Evolutionary conservation across 176 grass and related monocot genomes (phyloP).

Genomic region (Melocanna baccifera): DNA sequence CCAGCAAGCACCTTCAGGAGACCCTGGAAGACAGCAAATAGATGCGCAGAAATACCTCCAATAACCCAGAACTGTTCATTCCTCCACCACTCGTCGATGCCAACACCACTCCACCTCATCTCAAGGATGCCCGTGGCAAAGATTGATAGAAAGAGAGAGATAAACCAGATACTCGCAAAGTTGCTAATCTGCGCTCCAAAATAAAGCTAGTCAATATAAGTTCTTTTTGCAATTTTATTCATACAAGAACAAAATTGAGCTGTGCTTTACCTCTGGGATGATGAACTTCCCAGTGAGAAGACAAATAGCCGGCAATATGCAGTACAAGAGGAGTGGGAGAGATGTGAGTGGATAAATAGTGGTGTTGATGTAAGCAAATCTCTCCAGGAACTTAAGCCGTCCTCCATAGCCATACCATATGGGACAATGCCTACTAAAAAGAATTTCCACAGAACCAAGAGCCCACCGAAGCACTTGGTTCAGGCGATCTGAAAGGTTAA

Average conservation of each 20-base stretch:
- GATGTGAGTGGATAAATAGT: constrained; percentile 89
- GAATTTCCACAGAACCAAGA: constrained; percentile 88
- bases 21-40: constrained; percentile 76
- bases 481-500: constrained; percentile 90
- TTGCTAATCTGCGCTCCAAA: constrained; percentile 74
- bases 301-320: constrained; percentile 76
- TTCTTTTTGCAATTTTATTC: background rate
- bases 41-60: constrained; percentile 74
- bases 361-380: constrained; percentile 89
- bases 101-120: constrained; percentile 87
- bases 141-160: constrained; percentile 77
- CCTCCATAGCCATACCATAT: constrained; percentile 91
- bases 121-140: constrained; percentile 83
- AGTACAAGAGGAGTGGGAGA: constrained; percentile 75
- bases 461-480: constrained; percentile 93
- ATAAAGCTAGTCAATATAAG: background rate
- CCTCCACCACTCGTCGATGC: constrained; percentile 87
- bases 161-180: constrained; percentile 83
- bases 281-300: constrained; percentile 91
- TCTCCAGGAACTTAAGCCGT: constrained; percentile 77
- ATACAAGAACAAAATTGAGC: background rate
- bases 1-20: constrained; percentile 76
- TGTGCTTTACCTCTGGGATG: constrained; percentile 68
- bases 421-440: constrained; percentile 89
- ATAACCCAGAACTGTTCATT: constrained; percentile 90